phyloP scores from a whole-genome alignment of 176 grass and related monocot species.

The Musa itinerans region DNA sequence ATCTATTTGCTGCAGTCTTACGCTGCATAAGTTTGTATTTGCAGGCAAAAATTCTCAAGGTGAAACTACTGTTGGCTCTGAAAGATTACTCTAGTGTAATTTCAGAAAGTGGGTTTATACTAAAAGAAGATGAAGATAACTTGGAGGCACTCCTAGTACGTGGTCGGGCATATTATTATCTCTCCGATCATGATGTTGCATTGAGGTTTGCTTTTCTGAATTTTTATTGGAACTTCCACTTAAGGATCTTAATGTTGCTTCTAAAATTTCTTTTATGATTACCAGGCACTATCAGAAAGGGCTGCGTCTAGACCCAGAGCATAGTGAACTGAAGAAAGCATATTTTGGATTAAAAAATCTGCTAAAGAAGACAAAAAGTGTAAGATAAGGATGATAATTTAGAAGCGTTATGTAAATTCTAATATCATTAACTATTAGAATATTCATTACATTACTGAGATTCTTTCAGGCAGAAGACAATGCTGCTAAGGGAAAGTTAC shows the following conservation, averaged over 20 bases:
- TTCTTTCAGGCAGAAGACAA: constrained; percentile 80
- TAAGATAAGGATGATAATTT: constrained; percentile 27
- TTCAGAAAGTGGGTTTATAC: constrained; percentile 80
- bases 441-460: constrained; percentile 9
- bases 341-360: constrained; percentile 96
- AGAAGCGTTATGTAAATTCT: constrained; percentile 1
- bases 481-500: constrained; percentile 77
- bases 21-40: constrained; percentile 22
- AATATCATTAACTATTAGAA: background rate
- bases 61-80: constrained; percentile 58
- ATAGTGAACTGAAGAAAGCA: constrained; percentile 88
- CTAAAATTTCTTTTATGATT: constrained; percentile 9
- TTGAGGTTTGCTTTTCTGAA: constrained; percentile 38
- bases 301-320: constrained; percentile 82
- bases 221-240: background rate
- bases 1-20: background rate
- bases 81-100: constrained; percentile 85
- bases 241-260: background rate
- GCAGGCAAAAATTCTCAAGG: constrained; percentile 90
- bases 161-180: constrained; percentile 92
- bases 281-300: constrained; percentile 94
- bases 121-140: constrained; percentile 98
- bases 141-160: constrained; percentile 77
- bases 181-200: constrained; percentile 95
- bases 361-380: constrained; percentile 88